A percentile compares a stretch with the other conserved stretches of the same genome.
Conservation (phyloP, 345 rosid species). For the Atalantia buxifolia region DNA sequence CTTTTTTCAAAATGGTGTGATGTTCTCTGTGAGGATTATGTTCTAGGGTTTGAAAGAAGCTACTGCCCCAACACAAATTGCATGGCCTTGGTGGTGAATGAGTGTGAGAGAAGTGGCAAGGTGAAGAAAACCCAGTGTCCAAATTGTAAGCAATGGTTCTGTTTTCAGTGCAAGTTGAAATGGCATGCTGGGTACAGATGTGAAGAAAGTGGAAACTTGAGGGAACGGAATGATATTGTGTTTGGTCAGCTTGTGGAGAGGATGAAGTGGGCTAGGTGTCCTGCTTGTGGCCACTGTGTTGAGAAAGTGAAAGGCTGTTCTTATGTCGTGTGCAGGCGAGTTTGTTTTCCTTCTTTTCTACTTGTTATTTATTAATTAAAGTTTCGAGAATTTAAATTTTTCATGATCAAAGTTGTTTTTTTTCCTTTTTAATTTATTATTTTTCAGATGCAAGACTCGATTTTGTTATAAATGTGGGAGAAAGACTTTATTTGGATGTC, state of each 20-base stretch:
- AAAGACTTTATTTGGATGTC: not conserved
- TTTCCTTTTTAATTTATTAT: not conserved
- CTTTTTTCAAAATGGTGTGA: slow-evolving; percentile 30
- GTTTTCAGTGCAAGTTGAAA: slow-evolving; percentile 25
- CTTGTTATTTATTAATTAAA: not conserved
- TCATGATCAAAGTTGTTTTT: not conserved
- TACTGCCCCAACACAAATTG: slow-evolving; percentile 34
- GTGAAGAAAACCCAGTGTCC: slow-evolving; percentile 25
- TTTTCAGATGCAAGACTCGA: not conserved
- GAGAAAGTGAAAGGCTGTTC: slow-evolving; percentile 26
- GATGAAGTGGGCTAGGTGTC: slow-evolving; percentile 29
- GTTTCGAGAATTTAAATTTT: too few species aligned
- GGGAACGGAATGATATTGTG: slow-evolving; percentile 24
- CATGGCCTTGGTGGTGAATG: slow-evolving; percentile 25
- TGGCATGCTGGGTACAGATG: slow-evolving; percentile 36
- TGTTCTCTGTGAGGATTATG: slow-evolving; percentile 16
- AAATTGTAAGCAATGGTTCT: slow-evolving; percentile 27
- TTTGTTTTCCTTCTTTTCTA: not conserved
- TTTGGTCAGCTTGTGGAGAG: slow-evolving; percentile 21
- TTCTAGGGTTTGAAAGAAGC: slow-evolving; percentile 14
- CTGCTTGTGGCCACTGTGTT: slow-evolving; percentile 27
- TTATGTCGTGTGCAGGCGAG: not conserved
- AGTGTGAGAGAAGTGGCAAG: slow-evolving; percentile 17
- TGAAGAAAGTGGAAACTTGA: slow-evolving; percentile 12
- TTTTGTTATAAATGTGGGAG: not conserved